Evolutionary conservation across 1,139 yeast species (phyloP).

Genomic region (Taphrina confusa): DNA sequence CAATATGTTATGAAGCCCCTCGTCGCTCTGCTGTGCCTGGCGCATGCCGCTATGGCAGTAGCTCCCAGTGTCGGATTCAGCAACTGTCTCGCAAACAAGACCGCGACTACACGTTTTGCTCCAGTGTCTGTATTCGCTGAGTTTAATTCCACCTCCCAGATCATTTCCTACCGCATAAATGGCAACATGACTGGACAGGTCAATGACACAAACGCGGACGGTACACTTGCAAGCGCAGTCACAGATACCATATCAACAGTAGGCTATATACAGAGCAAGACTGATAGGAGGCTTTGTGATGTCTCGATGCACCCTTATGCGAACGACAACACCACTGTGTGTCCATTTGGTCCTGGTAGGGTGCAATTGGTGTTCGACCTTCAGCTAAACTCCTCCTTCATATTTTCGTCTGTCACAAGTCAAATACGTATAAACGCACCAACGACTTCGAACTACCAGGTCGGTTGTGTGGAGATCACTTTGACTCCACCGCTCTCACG

Average conservation of each 20-base stretch:
- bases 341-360: slow-evolving; percentile 30
- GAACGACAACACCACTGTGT: background rate
- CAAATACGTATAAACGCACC: slow-evolving; percentile 26
- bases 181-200: slow-evolving; percentile 29
- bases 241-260: slow-evolving; percentile 24
- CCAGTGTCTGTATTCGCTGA: slow-evolving; percentile 18
- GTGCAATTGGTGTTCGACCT: slow-evolving; percentile 12
- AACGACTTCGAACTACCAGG: slow-evolving; percentile 19
- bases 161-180: slow-evolving; percentile 2
- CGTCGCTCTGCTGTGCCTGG: background rate
- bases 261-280: slow-evolving; percentile 16
- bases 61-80: slow-evolving; percentile 21
- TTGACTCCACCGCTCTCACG: slow-evolving; percentile 26
- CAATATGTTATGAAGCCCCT: background rate
- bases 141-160: background rate
- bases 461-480: slow-evolving; percentile 25
- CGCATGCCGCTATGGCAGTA: background rate
- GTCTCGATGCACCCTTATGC: slow-evolving; percentile 1
- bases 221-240: slow-evolving; percentile 32
- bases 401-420: slow-evolving; percentile 22
- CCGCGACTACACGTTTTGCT: slow-evolving; percentile 10
- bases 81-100: slow-evolving; percentile 17
- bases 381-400: slow-evolving; percentile 17
- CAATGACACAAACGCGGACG: slow-evolving; percentile 23
- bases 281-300: slow-evolving; percentile 19